phyloP scores from a whole-genome alignment of 495 filamentous ascomycete species.

The Penicillium macrosclerotiorum region DNA sequence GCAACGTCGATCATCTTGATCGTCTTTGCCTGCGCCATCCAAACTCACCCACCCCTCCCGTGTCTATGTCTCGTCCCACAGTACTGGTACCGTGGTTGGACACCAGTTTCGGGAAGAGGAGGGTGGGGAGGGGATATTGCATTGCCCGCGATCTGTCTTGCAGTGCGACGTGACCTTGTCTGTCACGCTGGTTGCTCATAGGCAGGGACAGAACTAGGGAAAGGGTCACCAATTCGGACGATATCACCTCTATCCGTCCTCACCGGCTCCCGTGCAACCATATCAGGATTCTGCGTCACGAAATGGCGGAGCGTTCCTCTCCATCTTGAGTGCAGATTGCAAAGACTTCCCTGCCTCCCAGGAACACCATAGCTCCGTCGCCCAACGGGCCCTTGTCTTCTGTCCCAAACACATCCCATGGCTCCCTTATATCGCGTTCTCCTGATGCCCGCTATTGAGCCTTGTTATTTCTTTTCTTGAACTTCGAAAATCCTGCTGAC shows the following conservation, averaged over 20 bases:
- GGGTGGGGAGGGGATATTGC: conserved; percentile 27
- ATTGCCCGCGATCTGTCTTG: conserved; percentile 17
- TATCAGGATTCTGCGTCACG: neutral
- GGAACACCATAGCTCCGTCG: too few species aligned
- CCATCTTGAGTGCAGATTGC: too few species aligned
- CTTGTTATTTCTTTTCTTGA: too few species aligned
- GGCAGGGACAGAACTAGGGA: neutral
- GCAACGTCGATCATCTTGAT: conserved; percentile 13
- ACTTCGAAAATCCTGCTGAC: too few species aligned
- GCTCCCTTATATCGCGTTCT: too few species aligned
- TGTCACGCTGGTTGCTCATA: conserved; percentile 9
- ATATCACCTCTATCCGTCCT: conserved; percentile 14
- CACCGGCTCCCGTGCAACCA: conserved; percentile 5
- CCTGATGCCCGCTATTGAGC: too few species aligned
- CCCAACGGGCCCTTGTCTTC: too few species aligned
- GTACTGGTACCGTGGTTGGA: conserved; percentile 15
- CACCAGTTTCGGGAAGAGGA: conserved; percentile 10
- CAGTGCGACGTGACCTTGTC: conserved; percentile 17
- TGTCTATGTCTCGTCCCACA: conserved; percentile 7
- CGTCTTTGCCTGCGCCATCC: neutral
- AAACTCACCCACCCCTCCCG: conserved; percentile 4
- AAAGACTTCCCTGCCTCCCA: too few species aligned
- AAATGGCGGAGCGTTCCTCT: too few species aligned
- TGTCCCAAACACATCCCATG: too few species aligned
- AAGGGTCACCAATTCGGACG: conserved; percentile 3